Evolutionary conservation across 495 filamentous ascomycete genomes (phyloP).

Genomic region (Xylaria cubensis): DNA sequence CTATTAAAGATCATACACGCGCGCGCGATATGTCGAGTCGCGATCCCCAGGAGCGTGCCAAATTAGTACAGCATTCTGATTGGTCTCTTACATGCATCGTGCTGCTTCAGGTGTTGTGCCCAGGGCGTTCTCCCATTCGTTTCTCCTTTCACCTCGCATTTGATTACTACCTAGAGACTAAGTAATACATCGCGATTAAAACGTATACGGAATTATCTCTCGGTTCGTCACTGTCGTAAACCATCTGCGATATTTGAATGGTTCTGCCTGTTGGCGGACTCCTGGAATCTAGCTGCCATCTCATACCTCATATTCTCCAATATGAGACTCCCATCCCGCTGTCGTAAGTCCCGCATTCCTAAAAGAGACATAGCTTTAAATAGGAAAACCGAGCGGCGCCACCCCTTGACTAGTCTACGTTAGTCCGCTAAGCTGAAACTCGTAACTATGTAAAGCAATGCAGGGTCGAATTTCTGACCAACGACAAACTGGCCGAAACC

Average conservation of each 20-base stretch:
- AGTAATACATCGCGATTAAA: neutral
- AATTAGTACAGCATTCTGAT: slow-evolving; percentile 7
- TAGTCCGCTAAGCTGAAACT: slow-evolving; percentile 25
- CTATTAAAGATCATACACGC: slow-evolving; percentile 14
- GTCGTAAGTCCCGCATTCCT: slow-evolving; percentile 10
- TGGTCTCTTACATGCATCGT: slow-evolving; percentile 9
- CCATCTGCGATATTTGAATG: neutral
- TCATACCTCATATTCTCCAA: neutral
- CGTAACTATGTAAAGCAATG: slow-evolving; percentile 21
- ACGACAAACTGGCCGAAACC: neutral
- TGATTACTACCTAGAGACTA: neutral
- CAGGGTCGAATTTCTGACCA: slow-evolving; percentile 18
- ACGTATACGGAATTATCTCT: no score
- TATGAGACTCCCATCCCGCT: neutral
- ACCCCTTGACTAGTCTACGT: neutral
- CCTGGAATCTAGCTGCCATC: neutral
- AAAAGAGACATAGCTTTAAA: slow-evolving; percentile 19
- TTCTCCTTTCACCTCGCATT: neutral
- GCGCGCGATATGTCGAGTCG: slow-evolving; percentile 17
- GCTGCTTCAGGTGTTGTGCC: slow-evolving; percentile 14
- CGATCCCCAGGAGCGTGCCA: slow-evolving; percentile 12
- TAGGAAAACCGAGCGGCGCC: slow-evolving; percentile 13
- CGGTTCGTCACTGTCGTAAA: neutral
- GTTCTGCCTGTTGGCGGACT: neutral
- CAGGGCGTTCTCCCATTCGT: neutral